A percentile compares a stretch with the other conserved stretches of the same genome.
Evolutionary conservation across 2,329 filamentous ascomycete genomes (phyloP).

Genomic region (Amauroascus niger): DNA sequence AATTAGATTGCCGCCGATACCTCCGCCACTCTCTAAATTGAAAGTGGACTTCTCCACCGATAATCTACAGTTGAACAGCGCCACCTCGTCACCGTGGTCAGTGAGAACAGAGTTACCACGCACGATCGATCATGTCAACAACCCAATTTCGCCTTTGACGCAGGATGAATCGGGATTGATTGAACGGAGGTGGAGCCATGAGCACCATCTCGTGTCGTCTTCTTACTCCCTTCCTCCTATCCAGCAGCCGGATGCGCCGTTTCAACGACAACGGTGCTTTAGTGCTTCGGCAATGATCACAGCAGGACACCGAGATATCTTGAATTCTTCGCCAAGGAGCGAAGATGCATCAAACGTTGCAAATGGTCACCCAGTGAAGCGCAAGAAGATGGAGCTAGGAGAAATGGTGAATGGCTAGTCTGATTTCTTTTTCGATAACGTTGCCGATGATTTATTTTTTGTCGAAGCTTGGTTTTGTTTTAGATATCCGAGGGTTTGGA

Average conservation of each 20-base stretch:
- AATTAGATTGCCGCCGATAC: constrained; percentile 13
- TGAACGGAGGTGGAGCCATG: constrained; percentile 10
- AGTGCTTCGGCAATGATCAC: background rate
- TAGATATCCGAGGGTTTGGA: background rate
- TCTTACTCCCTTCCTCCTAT: constrained; percentile 9
- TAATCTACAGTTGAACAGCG: background rate
- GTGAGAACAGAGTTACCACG: background rate
- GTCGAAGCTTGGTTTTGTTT: background rate
- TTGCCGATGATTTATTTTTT: background rate
- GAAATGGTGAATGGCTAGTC: constrained; percentile 18
- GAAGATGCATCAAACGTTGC: constrained; percentile 3
- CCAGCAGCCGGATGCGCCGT: background rate
- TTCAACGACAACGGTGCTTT: constrained; percentile 3
- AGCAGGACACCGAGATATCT: constrained; percentile 1
- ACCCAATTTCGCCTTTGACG: constrained; percentile 5
- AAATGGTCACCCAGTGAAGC: constrained; percentile 14
- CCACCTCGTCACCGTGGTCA: constrained; percentile 5
- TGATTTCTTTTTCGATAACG: background rate
- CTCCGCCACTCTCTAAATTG: constrained; percentile 1
- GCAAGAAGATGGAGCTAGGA: constrained; percentile 17
- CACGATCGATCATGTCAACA: background rate
- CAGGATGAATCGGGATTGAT: constrained; percentile 1
- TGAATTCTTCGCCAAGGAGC: background rate
- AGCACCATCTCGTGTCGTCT: background rate
- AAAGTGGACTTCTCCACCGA: constrained; percentile 7